Base-by-base conservation (phyloP, 495 filamentous ascomycete genomes). In the Aspergillus baeticus region DNA sequence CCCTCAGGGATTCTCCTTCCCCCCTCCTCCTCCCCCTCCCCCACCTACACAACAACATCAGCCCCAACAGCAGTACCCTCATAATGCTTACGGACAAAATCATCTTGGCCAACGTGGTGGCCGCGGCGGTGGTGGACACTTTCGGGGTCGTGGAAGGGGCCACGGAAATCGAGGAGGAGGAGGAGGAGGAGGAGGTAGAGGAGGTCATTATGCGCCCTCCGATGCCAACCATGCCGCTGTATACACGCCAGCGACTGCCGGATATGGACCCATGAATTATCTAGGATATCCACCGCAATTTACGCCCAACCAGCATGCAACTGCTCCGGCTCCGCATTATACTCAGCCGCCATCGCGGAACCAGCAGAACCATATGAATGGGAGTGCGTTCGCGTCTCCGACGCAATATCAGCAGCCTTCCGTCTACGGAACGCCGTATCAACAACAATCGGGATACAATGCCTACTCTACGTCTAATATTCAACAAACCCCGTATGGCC, bases 1-100 rank as follows among this genome's bases (percentile, higher is more conserved):
- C 55, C 65, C 77, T 38, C 72, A 77, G 61, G 71, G 70, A 18
- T 81, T 81, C 61, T 77, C 74, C 45, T 81, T 80, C 62, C 78
- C 78, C 46, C 78, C 78, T 14, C 78, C 78, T 20, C 78, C 78
- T 18, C 77, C 77, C 15, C 77, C 77, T 34, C 72, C 71, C 20
- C 48, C 63, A 38, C 66, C 50, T 57, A 36, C 55, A 53, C 64
- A 65, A 42, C 63, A 65, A 50, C 58, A 55, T 45, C 38, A 46
- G 35, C 49, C 26, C 20, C 59, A 57, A 21, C 61, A 63, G 23
- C 53, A 59, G 5, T 50, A 59, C n/a, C 54, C 46, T 43, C 57
- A 55, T 60, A 57, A 57, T 55, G 52, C 62, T 6, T 66, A 72
- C 56, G 66, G 69, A 6, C 68, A 68, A 34, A 42, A 51, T 34